Base-by-base conservation (phyloP, 2,329 filamentous ascomycete genomes). In the Rhexocercosporidium sp. region DNA sequence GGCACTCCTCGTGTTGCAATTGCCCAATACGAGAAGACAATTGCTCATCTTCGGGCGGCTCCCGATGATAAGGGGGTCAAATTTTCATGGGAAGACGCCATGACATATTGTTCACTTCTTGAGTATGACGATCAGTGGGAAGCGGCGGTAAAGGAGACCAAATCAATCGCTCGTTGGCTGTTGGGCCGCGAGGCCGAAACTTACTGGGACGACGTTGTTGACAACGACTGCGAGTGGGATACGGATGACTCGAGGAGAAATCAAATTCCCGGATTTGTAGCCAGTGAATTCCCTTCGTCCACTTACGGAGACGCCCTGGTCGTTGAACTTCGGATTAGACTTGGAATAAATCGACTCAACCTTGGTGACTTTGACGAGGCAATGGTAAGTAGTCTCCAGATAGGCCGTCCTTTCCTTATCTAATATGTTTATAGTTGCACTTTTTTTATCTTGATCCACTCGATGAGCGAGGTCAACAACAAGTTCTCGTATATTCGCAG, bases 151-250 rank as follows among this genome's bases (percentile, higher is more conserved):
- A 79, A 79, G 31, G 87, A 90, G 69, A 82, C 96, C 14, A 96
- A 92, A 76, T 83, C 83, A 1, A 79, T 97, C 18, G 87, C 91
- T 25, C 85, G 96, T 65, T 97, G 94, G 93, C 83, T 97, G 64
- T 83, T 97, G 46, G 92, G 92, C 9, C 89, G 96, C 59, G 82
- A 84, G 41, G 82, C 86, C 4, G 94, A 99, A 77, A 78, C 75
- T 0, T 93, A 89, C 74, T 99, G 96, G 96, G 91, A 96, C 66
- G 77, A 84, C 9, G 84, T 86, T 70, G 82, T 85, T 34, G 83
- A 87, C 5, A 93, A 97, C 76, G 94, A 97, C 77, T 86, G 94
- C 65, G 96, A 99, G 79, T 99, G 94, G 88, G 96, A 99, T 77
- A 79, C 86, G 5, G 85, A 90, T 53, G 88, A 93, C 75, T 83